Base-by-base conservation (phyloP, 2,329 filamentous ascomycete species). In the Phyllosticta citribraziliensis region DNA sequence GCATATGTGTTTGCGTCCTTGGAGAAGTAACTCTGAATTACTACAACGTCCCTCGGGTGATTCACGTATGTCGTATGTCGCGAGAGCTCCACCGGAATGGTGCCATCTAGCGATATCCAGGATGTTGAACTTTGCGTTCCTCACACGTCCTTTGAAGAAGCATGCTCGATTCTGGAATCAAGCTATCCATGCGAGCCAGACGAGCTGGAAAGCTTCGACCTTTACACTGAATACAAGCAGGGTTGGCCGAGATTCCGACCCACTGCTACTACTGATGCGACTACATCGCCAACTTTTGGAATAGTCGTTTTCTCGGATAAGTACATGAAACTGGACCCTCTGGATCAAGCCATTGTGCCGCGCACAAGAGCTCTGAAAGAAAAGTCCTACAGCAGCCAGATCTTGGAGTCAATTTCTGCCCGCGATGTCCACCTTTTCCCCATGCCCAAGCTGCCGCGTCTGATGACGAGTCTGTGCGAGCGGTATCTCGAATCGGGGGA, bases 401-500 rank as follows among this genome's bases (percentile, higher is more conserved):
- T 56, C 22, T 20, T 56, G 20, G 55, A 56, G 22, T 27, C 30
- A 5, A 1, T 56, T 30, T 14, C 55, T 30, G 30, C 55, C 12
- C 22, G 19, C 11, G 55, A 56, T 35, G 19, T 56, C 11, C 22
- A 56, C 10, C 30, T 30, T 9, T 20, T 56, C 30, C 24, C 22
- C 22, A 24, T 56, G 24, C 55, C 55, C 24, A 12, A 35, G 55
- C n/a, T 56, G 22, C 19, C 55, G 55, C n/a, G 20, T 17, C 19
- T 40, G 10, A 12, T 56, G 20, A 58, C 19, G 33, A 65, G 65
- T 14, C 60, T 69, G 19, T 65, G 64, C 54, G 57, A 60, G 56
- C 65, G 64, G 55, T 68, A 62, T 27, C 20, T 68, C 51, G 56
- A 61, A 35, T 57, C 58, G n/a, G 27, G 47, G 22, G 68, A 70